phyloP scores from a whole-genome alignment of 108 stramenopile species.

The Fragilaria radians region DNA sequence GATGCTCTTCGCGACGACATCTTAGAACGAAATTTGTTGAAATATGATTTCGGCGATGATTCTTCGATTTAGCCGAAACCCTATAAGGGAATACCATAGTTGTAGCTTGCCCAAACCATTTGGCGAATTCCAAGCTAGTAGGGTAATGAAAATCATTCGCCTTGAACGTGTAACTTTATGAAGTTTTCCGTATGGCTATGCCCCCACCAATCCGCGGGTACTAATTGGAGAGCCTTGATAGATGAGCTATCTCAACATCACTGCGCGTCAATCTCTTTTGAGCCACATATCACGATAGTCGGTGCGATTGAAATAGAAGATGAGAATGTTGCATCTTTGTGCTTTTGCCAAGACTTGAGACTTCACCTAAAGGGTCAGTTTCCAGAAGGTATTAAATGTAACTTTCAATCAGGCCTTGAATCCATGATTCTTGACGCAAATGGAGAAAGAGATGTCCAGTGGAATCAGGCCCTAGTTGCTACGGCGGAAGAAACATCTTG shows the following conservation, averaged over 20 bases:
- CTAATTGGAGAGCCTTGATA: slow-evolving; percentile 6
- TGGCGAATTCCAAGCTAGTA: too few relatives aligned
- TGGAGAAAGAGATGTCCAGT: slow-evolving; percentile 1
- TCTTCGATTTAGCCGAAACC: too few relatives aligned
- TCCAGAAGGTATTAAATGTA: slow-evolving; percentile 12
- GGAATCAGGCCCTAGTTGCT: slow-evolving; percentile 26
- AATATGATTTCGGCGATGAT: too few relatives aligned
- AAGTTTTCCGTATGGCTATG: slow-evolving; percentile 25
- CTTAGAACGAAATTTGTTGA: too few relatives aligned
- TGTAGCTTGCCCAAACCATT: too few relatives aligned
- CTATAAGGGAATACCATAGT: too few relatives aligned
- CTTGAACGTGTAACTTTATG: slow-evolving; percentile 5
- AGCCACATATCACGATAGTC: slow-evolving; percentile 22
- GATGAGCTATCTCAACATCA: slow-evolving; percentile 5
- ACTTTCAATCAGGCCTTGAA: background rate
- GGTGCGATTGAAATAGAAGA: slow-evolving; percentile 1
- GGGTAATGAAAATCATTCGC: too few relatives aligned
- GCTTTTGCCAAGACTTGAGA: slow-evolving; percentile 2
- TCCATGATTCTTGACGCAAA: background rate
- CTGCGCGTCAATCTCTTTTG: slow-evolving; percentile 7
- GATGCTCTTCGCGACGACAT: too few relatives aligned
- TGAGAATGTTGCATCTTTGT: background rate
- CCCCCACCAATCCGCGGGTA: slow-evolving; percentile 1
- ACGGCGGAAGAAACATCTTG: slow-evolving; percentile 3
- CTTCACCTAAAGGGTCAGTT: slow-evolving; percentile 7